Evolutionary conservation across 768 basidiomycete species (phyloP).

Genomic region (Dictyophora rubrovolvata): DNA sequence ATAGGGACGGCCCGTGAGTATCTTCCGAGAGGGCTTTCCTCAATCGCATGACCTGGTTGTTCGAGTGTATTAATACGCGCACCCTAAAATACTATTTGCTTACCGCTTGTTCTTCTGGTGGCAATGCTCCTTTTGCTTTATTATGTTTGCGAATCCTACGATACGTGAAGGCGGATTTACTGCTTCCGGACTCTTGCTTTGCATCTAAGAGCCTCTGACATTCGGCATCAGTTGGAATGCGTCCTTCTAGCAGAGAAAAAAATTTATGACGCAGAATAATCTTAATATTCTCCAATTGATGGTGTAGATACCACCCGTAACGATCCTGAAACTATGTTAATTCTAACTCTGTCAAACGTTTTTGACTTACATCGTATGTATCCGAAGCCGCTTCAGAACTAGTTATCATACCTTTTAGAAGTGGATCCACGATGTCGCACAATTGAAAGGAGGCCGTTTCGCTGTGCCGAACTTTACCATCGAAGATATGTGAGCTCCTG

Average conservation of each 20-base stretch:
- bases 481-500: conserved; percentile 72
- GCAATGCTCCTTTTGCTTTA: conserved; percentile 78
- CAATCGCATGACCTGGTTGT: conserved; percentile 51
- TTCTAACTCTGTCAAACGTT: background rate
- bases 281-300: conserved; percentile 76
- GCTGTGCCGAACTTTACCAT: conserved; percentile 68
- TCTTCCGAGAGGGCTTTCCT: conserved; percentile 1
- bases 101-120: conserved; percentile 78
- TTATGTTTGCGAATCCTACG: conserved; percentile 67
- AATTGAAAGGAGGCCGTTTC: conserved; percentile 92
- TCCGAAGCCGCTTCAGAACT: conserved; percentile 60
- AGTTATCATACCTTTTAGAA: conserved; percentile 74
- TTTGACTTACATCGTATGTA: conserved; percentile 55
- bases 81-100: conserved; percentile 17
- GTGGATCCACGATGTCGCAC: conserved; percentile 82
- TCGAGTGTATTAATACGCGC: background rate
- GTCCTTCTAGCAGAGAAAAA: conserved; percentile 64
- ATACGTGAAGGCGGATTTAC: background rate
- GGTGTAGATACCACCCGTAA: conserved; percentile 81
- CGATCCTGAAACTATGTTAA: conserved; percentile 40
- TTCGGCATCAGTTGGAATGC: conserved; percentile 61
- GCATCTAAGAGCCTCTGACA: conserved; percentile 52
- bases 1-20: background rate
- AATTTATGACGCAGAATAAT: conserved; percentile 78
- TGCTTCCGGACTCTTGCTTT: conserved; percentile 28